Conservation (phyloP, 208 protist species). For the Novymonas esmeraldas region DNA sequence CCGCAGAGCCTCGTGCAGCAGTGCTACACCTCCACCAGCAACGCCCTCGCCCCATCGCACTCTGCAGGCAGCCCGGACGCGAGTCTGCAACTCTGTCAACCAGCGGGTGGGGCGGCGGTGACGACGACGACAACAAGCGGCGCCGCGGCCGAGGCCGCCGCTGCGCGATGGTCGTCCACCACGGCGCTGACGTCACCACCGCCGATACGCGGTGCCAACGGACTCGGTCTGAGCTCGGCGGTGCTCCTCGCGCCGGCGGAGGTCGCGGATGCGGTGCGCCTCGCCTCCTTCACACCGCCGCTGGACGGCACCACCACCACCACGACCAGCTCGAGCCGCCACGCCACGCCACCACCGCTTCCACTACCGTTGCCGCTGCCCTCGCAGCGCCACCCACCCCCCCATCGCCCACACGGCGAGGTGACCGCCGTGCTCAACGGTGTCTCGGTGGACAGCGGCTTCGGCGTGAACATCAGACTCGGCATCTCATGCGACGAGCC, state of each 20-base stretch:
- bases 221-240: neutral
- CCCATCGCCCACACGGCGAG: no score
- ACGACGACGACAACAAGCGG: no score
- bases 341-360: no score
- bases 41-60: neutral
- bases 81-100: no score
- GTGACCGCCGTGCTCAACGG: slow-evolving; percentile 5
- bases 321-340: no score
- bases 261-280: neutral
- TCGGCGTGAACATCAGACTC: slow-evolving; percentile 32
- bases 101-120: no score
- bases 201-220: neutral
- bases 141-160: no score
- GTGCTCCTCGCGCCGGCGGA: slow-evolving; percentile 8
- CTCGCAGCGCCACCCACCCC: no score
- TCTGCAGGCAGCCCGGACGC: neutral
- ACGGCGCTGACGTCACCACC: neutral
- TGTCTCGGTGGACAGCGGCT: slow-evolving; percentile 19
- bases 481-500: slow-evolving; percentile 51
- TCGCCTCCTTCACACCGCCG: no score
- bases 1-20: slow-evolving; percentile 36
- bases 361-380: neutral
- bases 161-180: neutral
- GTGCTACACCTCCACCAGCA: slow-evolving; percentile 23
- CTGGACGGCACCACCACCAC: no score